These are phyloP conservation scores for Hypoxylon lienhwacheense DNA, from an alignment of 495 filamentous ascomycete species.

Conservation along the genomic window DNA sequence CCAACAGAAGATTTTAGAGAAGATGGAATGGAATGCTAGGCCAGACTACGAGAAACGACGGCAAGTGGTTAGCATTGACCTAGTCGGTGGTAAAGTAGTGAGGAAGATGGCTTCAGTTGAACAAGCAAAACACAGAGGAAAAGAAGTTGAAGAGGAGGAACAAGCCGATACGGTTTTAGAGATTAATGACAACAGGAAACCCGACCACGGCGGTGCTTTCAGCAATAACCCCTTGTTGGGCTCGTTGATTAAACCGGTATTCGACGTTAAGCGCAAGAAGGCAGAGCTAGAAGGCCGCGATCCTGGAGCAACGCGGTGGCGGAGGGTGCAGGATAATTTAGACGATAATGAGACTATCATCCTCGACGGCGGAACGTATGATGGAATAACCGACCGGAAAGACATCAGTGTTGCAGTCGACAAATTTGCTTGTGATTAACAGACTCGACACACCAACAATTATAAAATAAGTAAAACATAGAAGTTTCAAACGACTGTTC, in stretches of 20 bases:
- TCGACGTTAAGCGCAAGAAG: constrained; percentile 57
- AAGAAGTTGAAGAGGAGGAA: constrained; percentile 50
- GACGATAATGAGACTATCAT: constrained; percentile 93
- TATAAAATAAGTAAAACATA: not conserved
- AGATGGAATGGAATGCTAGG: constrained; percentile 86
- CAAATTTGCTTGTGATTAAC: constrained; percentile 42
- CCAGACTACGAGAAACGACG: constrained; percentile 93
- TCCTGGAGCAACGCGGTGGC: constrained; percentile 65
- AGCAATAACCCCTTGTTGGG: constrained; percentile 83
- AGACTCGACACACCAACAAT: not conserved
- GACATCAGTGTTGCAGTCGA: constrained; percentile 25
- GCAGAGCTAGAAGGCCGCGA: constrained; percentile 42
- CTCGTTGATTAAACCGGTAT: constrained; percentile 77
- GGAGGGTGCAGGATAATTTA: constrained; percentile 87
- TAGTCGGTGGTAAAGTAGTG: constrained; percentile 74
- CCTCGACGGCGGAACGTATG: constrained; percentile 78
- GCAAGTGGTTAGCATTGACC: constrained; percentile 83
- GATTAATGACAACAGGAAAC: constrained; percentile 32
- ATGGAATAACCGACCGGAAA: constrained; percentile 38
- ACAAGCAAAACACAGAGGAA: constrained; percentile 48
- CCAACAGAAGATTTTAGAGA: constrained; percentile 83
- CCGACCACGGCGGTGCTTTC: constrained; percentile 59
- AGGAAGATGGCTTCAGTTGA: constrained; percentile 69
- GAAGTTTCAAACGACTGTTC: constrained; percentile 6
- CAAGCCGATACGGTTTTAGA: constrained; percentile 21